Evolutionary conservation across 1,139 yeast genomes (phyloP), one percentile per base, ranked within the genome.

Genomic region (Hyphopichia buzzinii): DNA sequence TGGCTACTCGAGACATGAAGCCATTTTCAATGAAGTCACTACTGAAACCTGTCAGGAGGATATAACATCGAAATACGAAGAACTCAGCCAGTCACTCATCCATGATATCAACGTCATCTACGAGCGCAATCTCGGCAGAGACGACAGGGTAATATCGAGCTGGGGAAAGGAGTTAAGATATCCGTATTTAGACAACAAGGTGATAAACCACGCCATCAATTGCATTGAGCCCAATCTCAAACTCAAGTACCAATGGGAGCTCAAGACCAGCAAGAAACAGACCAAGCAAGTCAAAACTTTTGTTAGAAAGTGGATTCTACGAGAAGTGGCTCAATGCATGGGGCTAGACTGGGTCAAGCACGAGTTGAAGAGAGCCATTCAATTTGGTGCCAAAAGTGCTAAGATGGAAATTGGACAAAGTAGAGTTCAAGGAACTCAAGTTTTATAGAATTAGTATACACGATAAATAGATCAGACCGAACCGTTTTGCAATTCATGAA

Each of bases 341-440:
- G 78, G 77, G 0, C 57, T 90, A 29, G 56, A 47, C 0, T 74
- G 73, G 58, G 94, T 88, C 0, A 65, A 80, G 16, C 62, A 67
- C 24, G 97, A 92, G 52, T 78, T 84, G n/a, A 92, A 92, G 54
- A 67, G 98, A 34, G 99, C 99, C 0, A 89, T 92, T 42, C 98
- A 92, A 54, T 92, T 92, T 61, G 99, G 99, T 0, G 86, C 97
- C 1, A 81, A 85, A 47, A 84, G 96, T 53, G 98, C 99, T 2
- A 92, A 92, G 56, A 78, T 92, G 81, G 92, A 85, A 44, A 62
- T 76, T 8, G 92, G 90, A 0, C 77, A 81, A 34, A 78, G 83
- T 8, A 79, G 76, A 48, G 60, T 68, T 21, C 80, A 77, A 48
- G 94, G 95, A 2, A 79, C 84, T 0, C 86, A 81, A 44, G 39